phyloP scores from a whole-genome alignment of 371 early-diverging fungal species.

The Thermomucor indicae-seudaticae region DNA sequence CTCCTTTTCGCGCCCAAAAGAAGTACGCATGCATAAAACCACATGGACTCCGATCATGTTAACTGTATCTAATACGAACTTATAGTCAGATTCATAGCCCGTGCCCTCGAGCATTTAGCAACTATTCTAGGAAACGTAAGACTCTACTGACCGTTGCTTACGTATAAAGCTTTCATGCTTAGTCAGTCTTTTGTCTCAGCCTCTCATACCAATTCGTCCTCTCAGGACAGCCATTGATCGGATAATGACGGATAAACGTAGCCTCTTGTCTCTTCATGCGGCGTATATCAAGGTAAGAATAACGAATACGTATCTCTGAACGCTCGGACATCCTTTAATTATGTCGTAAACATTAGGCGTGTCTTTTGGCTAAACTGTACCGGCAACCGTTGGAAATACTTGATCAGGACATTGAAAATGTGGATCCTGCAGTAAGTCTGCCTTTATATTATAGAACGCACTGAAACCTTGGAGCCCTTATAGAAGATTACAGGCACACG shows the following conservation, averaged over 20 bases:
- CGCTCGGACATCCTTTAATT: no score
- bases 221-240: conserved; percentile 37
- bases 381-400: conserved; percentile 53
- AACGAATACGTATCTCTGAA: conserved; percentile 1
- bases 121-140: conserved; percentile 20
- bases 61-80: background rate
- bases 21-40: conserved; percentile 28
- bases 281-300: conserved; percentile 43
- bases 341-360: conserved; percentile 25
- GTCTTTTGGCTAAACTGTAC: conserved; percentile 60
- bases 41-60: background rate
- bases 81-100: conserved; percentile 41
- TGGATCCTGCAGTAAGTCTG: conserved; percentile 45
- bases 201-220: conserved; percentile 37
- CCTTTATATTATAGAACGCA: background rate
- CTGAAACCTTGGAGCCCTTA: background rate
- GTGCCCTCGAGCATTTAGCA: conserved; percentile 42
- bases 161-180: background rate
- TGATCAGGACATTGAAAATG: conserved; percentile 51
- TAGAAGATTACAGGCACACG: conserved; percentile 13
- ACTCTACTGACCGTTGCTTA: background rate
- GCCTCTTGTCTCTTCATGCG: conserved; percentile 57
- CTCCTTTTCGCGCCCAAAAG: conserved; percentile 34
- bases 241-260: conserved; percentile 21
- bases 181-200: conserved; percentile 17